Evolutionary conservation across 2,329 filamentous ascomycete genomes (phyloP).

Genomic region (Trichoderma sp.): DNA sequence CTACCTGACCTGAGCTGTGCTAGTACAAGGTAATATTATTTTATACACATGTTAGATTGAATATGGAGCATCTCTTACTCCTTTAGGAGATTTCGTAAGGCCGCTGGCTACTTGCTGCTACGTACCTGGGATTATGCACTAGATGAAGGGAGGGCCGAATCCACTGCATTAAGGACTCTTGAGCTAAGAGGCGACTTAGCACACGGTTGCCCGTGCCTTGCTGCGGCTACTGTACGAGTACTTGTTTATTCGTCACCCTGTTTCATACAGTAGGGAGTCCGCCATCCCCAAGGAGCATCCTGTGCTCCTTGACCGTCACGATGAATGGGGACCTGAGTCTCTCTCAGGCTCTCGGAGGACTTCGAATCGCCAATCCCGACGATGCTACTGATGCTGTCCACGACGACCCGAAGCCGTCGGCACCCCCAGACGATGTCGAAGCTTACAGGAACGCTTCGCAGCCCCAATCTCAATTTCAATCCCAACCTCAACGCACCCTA

Average conservation of each 20-base stretch:
- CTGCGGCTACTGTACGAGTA: slow-evolving; percentile 2
- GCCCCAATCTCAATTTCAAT: not conserved
- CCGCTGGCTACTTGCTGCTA: not conserved
- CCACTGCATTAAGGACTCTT: slow-evolving; percentile 4
- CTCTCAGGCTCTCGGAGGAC: slow-evolving; percentile 84
- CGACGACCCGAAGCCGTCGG: slow-evolving; percentile 24
- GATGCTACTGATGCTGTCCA: slow-evolving; percentile 51
- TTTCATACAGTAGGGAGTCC: slow-evolving; percentile 16
- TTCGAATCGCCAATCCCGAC: slow-evolving; percentile 96
- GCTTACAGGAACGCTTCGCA: slow-evolving; percentile 24
- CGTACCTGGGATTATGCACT: slow-evolving; percentile 3
- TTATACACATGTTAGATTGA: not conserved
- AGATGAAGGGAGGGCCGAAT: slow-evolving; percentile 6
- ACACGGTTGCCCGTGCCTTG: slow-evolving; percentile 7
- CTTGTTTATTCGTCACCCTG: slow-evolving; percentile 20
- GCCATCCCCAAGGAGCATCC: slow-evolving; percentile 18
- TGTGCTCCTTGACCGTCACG: slow-evolving; percentile 31
- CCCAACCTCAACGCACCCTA: slow-evolving; percentile 15
- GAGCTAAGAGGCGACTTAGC: slow-evolving; percentile 10
- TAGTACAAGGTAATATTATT: not conserved
- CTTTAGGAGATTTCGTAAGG: not conserved
- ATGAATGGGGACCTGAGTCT: slow-evolving; percentile 95
- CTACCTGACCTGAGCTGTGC: not conserved
- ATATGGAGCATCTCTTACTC: not conserved
- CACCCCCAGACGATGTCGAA: slow-evolving; percentile 18